phyloP scores from a whole-genome alignment of 2,329 filamentous ascomycete genomes.

The Diaporthe nobilis region DNA sequence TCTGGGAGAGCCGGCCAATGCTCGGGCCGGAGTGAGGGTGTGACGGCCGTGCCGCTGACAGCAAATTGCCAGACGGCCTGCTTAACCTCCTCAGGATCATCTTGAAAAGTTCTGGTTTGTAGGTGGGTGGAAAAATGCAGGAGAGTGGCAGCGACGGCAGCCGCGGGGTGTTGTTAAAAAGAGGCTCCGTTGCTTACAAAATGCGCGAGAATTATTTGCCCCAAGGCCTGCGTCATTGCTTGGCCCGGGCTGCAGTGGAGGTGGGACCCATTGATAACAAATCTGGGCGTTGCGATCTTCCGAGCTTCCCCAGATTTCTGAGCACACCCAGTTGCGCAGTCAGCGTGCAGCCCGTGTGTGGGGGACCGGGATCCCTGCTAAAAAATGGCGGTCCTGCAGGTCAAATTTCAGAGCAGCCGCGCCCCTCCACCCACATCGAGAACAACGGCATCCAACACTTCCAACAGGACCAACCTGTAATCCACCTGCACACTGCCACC shows the following conservation, averaged over 20 bases:
- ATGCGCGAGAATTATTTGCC: slow-evolving; percentile 38
- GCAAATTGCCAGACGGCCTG: slow-evolving; percentile 32
- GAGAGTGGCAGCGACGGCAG: not conserved
- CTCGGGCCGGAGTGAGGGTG: slow-evolving; percentile 34
- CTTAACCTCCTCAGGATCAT: slow-evolving; percentile 36
- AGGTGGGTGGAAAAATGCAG: not conserved
- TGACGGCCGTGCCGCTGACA: slow-evolving; percentile 42
- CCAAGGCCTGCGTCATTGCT: slow-evolving; percentile 37
- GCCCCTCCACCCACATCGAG: slow-evolving; percentile 18
- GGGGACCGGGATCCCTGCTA: slow-evolving; percentile 31
- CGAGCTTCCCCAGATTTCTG: slow-evolving; percentile 35
- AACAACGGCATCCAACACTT: not conserved
- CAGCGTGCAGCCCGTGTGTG: not conserved
- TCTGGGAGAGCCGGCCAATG: slow-evolving; percentile 47
- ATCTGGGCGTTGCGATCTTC: slow-evolving; percentile 22
- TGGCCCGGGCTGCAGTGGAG: slow-evolving; percentile 20
- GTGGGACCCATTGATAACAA: slow-evolving; percentile 20
- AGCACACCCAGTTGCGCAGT: slow-evolving; percentile 2
- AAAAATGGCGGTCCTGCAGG: slow-evolving; percentile 3
- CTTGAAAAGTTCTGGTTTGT: not conserved
- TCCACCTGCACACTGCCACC: slow-evolving; percentile 2
- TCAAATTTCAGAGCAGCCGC: slow-evolving; percentile 32
- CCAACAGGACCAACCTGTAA: not conserved
- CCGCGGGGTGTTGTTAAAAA: not conserved
- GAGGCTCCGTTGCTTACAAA: slow-evolving; percentile 32